These are phyloP conservation scores for Marchantia polymorpha DNA, from an alignment of 225 moss, liverwort and hornwort genomes.

Conservation along the genomic window DNA sequence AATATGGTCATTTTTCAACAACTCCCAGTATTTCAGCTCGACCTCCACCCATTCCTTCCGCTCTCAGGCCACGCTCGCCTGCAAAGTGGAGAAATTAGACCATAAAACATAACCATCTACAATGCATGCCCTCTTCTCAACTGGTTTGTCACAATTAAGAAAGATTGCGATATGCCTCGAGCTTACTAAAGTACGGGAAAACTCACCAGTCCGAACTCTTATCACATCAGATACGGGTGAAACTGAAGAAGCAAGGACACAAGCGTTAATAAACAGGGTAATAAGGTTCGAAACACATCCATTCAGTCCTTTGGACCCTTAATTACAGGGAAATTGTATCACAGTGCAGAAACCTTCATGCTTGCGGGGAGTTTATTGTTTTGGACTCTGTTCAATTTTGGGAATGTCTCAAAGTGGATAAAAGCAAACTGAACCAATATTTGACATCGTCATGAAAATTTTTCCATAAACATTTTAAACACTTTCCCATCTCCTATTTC, in stretches of 20 bases:
- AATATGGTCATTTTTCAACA: background rate
- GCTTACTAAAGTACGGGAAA: background rate
- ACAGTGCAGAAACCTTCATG: no score
- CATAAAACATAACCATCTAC: background rate
- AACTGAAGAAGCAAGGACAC: constrained; percentile 34
- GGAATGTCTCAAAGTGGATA: no score
- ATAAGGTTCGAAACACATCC: no score
- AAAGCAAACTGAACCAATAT: background rate
- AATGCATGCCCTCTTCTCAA: background rate
- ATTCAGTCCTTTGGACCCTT: no score
- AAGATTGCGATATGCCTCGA: background rate
- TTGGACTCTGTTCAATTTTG: no score
- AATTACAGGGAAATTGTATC: no score
- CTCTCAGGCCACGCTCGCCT: constrained; percentile 79
- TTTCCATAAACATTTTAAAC: constrained; percentile 47
- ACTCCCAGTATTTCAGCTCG: constrained; percentile 55
- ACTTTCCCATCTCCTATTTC: constrained; percentile 98
- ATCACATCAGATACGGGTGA: constrained; percentile 68
- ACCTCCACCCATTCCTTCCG: constrained; percentile 91
- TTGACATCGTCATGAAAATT: background rate
- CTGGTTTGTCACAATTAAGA: background rate
- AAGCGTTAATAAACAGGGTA: no score
- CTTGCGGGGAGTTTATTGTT: no score
- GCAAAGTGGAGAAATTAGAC: constrained; percentile 18
- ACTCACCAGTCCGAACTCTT: constrained; percentile 66